Evolutionary conservation across 2,329 filamentous ascomycete genomes (phyloP), one percentile per base, ranked within the genome.

Genomic region (Emericellopsis cladophorae): DNA sequence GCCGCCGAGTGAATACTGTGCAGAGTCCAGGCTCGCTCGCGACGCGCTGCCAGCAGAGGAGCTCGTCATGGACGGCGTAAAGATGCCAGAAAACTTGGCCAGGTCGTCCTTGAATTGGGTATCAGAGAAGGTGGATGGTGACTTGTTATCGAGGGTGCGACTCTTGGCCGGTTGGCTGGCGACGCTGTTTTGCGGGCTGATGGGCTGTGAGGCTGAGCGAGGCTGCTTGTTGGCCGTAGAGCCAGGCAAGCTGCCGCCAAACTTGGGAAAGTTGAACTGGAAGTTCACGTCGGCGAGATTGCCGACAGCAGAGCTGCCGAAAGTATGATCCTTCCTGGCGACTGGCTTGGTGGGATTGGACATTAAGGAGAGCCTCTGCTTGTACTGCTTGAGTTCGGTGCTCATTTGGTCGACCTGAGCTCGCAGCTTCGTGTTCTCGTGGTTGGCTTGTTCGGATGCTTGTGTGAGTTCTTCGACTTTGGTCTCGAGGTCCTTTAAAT

Each of bases 181-280:
- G 22, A 48, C 38, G 14, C 48, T 42, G 11, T 51, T 40, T 32
- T 49, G 49, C 12, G 59, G 56, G 45, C 57, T 60, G 11, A 55
- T 51, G 7, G 58, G 52, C 24, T 55, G 57, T n/a, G 59, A 57
- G 12, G 48, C 40, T 5, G 51, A 49, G 36, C 49, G 48, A 36
- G 54, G 47, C 6, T 41, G 45, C 42, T 55, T 55, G 44, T 46
- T 54, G 39, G 48, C 44, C 2, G 57, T 50, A 7, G 68, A 64
- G 5, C 72, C 68, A 0, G 74, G 72, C 22, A 93, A 72, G 44
- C 79, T 74, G 37, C 92, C 92, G 26, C 26, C 26, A 53, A 98
- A 96, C 56, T 84, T 89, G 48, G 92, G 90, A 48, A 96, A 96
- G 50, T 96, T 90, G 51, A 98, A 96, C 49, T 90, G 81, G 56